Percentiles rank a stretch among this genome's conserved stretches.
phyloP scores from a whole-genome alignment of 2,329 filamentous ascomycete species.

The Pestalotiopsis sp. region DNA sequence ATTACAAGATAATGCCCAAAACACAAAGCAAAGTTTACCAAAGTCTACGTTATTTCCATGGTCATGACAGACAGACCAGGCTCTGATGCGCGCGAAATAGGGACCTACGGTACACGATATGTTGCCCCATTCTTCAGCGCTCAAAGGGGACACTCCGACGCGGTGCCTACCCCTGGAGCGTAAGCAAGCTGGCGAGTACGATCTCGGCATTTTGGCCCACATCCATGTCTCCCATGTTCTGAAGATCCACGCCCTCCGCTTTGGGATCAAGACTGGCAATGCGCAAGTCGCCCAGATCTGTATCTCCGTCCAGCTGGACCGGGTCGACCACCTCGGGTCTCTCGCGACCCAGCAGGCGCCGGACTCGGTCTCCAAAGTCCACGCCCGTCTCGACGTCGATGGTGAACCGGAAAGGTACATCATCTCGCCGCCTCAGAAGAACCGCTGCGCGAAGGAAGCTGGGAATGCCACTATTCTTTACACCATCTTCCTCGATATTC shows the following conservation, averaged over 20 bases:
- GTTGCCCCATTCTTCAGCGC: too few relatives aligned
- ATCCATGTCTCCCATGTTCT: background rate
- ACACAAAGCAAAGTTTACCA: too few relatives aligned
- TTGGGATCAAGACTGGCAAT: background rate
- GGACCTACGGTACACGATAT: too few relatives aligned
- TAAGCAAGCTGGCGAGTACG: background rate
- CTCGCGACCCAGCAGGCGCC: background rate
- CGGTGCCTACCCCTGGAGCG: too few relatives aligned
- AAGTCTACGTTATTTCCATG: too few relatives aligned
- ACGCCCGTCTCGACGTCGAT: background rate
- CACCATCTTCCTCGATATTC: background rate
- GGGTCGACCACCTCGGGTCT: background rate
- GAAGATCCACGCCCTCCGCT: background rate
- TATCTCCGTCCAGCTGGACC: background rate
- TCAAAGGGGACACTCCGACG: too few relatives aligned
- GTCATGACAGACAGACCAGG: too few relatives aligned
- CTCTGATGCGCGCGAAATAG: too few relatives aligned
- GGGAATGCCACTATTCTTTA: background rate
- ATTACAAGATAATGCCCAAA: too few relatives aligned
- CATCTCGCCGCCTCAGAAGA: background rate
- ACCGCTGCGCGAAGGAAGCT: background rate
- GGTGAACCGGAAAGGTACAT: background rate
- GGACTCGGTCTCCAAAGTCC: background rate
- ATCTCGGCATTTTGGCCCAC: background rate
- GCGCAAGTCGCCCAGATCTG: background rate